Percentiles rank a stretch among this genome's conserved stretches.
These are phyloP conservation scores for Dissophora ornata DNA, from an alignment of 192 early-diverging fungal species.

Conservation along the genomic window DNA sequence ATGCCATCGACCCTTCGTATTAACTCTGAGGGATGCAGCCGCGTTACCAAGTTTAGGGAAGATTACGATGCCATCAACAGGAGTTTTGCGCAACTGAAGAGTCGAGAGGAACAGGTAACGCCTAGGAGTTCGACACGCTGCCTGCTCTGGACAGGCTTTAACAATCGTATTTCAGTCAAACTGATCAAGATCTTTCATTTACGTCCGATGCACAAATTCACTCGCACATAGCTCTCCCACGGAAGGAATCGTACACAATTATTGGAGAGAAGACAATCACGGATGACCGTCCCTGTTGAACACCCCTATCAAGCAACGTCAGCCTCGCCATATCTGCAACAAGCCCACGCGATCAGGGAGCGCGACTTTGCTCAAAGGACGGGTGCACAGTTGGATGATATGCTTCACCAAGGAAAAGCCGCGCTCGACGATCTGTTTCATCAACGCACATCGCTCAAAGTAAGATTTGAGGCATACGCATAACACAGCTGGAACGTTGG, in stretches of 20 bases:
- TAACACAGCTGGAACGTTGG: too few relatives aligned
- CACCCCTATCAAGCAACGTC: constrained; percentile 55
- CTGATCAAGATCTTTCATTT: too few relatives aligned
- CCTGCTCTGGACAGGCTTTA: too few relatives aligned
- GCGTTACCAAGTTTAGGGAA: constrained; percentile 64
- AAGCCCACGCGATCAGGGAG: constrained; percentile 57
- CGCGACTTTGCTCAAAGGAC: constrained; percentile 60
- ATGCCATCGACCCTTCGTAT: neutral
- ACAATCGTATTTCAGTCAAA: too few relatives aligned
- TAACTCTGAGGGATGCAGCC: constrained; percentile 35
- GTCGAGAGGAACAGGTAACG: constrained; percentile 57
- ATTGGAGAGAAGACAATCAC: constrained; percentile 59
- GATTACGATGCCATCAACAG: constrained; percentile 60
- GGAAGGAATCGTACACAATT: constrained; percentile 60
- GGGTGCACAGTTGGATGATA: constrained; percentile 63
- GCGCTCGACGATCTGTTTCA: constrained; percentile 65
- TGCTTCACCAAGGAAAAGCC: constrained; percentile 62
- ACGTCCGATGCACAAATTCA: too few relatives aligned
- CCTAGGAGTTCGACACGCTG: neutral
- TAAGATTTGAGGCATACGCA: too few relatives aligned
- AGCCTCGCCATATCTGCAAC: constrained; percentile 58
- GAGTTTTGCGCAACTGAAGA: constrained; percentile 60
- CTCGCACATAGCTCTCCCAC: constrained; percentile 46
- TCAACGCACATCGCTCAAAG: constrained; percentile 67
- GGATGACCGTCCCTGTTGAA: constrained; percentile 37